Conservation (phyloP, 768 basidiomycete species). For the Amyloporia xantha region DNA sequence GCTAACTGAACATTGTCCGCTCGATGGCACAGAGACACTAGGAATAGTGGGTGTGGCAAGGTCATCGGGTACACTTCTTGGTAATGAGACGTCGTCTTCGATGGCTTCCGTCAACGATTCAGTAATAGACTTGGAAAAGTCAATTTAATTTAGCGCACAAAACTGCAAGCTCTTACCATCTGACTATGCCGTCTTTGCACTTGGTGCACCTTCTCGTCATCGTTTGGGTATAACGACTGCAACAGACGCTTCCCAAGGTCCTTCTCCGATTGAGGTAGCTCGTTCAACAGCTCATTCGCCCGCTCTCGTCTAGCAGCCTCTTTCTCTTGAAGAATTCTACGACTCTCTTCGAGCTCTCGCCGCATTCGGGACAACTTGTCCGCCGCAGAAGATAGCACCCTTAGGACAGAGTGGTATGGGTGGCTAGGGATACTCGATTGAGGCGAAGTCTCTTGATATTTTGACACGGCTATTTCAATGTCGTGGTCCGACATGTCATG, state of each 20-base stretch:
- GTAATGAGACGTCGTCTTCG: slow-evolving; percentile 41
- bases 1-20: no score
- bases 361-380: slow-evolving; percentile 49
- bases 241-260: slow-evolving; percentile 64
- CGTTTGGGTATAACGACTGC: slow-evolving; percentile 53
- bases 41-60: background rate
- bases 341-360: slow-evolving; percentile 57
- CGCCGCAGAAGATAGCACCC: slow-evolving; percentile 63
- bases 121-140: slow-evolving; percentile 32
- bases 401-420: slow-evolving; percentile 62
- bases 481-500: slow-evolving; percentile 73
- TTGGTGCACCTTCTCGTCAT: slow-evolving; percentile 36
- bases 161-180: slow-evolving; percentile 35
- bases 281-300: slow-evolving; percentile 49
- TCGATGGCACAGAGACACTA: background rate
- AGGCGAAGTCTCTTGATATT: slow-evolving; percentile 37
- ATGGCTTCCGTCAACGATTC: slow-evolving; percentile 42
- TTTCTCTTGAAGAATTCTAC: slow-evolving; percentile 50
- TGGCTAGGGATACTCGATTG: slow-evolving; percentile 40
- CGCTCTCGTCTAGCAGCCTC: slow-evolving; percentile 45
- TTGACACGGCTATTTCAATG: slow-evolving; percentile 57
- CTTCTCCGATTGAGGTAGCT: slow-evolving; percentile 52
- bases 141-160: background rate
- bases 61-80: slow-evolving; percentile 13
- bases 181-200: slow-evolving; percentile 55